Base-by-base conservation (phyloP, 2,329 filamentous ascomycete genomes). In the Arthrobotrys pseudoclavata region DNA sequence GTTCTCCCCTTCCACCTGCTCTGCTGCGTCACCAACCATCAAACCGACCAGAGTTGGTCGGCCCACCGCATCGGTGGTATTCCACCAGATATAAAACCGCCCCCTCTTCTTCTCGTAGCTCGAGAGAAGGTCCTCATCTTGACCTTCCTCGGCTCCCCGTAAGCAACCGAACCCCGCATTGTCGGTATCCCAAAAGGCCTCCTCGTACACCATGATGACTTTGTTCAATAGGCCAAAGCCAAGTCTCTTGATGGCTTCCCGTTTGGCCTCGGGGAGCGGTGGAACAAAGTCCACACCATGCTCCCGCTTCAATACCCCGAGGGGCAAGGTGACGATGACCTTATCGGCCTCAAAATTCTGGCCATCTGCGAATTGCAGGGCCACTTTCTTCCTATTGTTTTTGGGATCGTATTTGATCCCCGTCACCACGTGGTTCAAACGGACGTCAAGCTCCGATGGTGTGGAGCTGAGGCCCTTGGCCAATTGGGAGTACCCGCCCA, bases 31-130 rank as follows among this genome's bases (percentile, higher is more conserved):
- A 22, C 96, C 96, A 61, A 95, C 95, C 95, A 99, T 97, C 29
- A 99, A 87, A 7, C 93, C 96, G 77, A 98, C 90, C 18, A 82
- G 37, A 24, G 80, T 79, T 0, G 92, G 96, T 40, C 97, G 86
- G 0, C 96, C 96, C 53, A 92, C 94, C 2, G 93, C 97, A 80
- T 93, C 92, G 76, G 94, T 91, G 68, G 94, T 93, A 81, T 99
- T 98, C 89, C 97, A 98, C 89, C 97, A 98, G 81, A 99, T 89
- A 82, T 98, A 99, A 84, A 97, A 97, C 24, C 94, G 91, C 62
- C 80, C 80, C 47, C 81, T 69, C 45, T 80, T 79, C 10, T 62
- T 63, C 37, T 80, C 80, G 55, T 82, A 82, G 40, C 76, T 81
- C 37, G 79, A 77, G 31, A 81, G 79, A 20, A 69, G 60, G 37